Conservation (phyloP, 306 rosid genomes). For the Crotalaria pallida region DNA sequence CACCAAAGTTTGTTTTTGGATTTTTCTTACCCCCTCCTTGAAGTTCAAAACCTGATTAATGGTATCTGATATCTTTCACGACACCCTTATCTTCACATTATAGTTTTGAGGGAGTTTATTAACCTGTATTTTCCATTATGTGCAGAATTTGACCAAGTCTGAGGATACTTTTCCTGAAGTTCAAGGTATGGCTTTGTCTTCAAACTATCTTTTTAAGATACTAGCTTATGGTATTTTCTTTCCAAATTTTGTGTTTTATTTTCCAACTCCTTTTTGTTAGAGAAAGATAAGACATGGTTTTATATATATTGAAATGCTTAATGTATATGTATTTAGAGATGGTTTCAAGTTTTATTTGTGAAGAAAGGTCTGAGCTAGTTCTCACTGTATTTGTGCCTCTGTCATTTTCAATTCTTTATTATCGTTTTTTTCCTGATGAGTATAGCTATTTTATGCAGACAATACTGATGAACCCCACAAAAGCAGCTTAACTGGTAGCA, state of each 20-base stretch:
- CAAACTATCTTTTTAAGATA: not conserved
- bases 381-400: not conserved
- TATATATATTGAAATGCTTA: not conserved
- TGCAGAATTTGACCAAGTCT: slow-evolving; percentile 44
- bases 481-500: slow-evolving; percentile 26
- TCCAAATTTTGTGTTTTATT: not conserved
- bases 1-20: not conserved
- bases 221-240: not conserved
- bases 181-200: slow-evolving; percentile 43
- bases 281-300: not conserved
- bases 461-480: slow-evolving; percentile 32
- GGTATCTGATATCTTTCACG: not conserved
- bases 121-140: not conserved
- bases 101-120: not conserved
- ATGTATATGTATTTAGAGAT: not conserved
- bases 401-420: not conserved
- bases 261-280: not conserved
- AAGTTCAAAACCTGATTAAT: not conserved
- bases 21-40: not conserved
- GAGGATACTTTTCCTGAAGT: slow-evolving; percentile 29
- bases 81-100: not conserved
- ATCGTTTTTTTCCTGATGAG: not conserved
- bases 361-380: not conserved
- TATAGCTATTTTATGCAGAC: slow-evolving; percentile 39
- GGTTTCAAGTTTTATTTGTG: not conserved